phyloP scores from a whole-genome alignment of 1,284 basidiomycete genomes.

The Wolfiporia cocos region DNA sequence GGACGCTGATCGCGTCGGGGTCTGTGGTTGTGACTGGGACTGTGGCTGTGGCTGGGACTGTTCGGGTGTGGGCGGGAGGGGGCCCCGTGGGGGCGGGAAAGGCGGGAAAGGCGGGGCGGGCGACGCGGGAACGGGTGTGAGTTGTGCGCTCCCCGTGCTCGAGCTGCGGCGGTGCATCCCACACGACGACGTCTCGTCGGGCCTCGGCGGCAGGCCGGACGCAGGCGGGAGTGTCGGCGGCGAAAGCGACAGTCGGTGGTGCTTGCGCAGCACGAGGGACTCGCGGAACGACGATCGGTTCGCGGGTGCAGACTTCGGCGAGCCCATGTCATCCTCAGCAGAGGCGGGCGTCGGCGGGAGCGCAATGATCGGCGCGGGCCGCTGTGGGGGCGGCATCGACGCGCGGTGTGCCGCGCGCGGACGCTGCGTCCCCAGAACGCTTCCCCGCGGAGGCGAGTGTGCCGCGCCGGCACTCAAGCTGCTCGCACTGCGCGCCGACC shows the following conservation, averaged over 20 bases:
- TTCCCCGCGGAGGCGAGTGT: too few species aligned
- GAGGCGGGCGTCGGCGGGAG: constrained; percentile 55
- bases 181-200: constrained; percentile 40
- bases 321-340: constrained; percentile 3
- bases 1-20: constrained; percentile 27
- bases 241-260: constrained; percentile 49
- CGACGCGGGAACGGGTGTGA: constrained; percentile 40
- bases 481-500: constrained; percentile 44
- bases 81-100: constrained; percentile 38
- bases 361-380: constrained; percentile 61
- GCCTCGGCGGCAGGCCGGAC: constrained; percentile 48
- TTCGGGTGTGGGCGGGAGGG: constrained; percentile 27
- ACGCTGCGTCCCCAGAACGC: constrained; percentile 16
- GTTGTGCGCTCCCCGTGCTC: constrained; percentile 30
- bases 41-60: constrained; percentile 14
- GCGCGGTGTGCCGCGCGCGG: constrained; percentile 38
- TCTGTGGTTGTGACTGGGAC: constrained; percentile 24
- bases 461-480: constrained; percentile 26
- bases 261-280: constrained; percentile 40
- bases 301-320: constrained; percentile 18
- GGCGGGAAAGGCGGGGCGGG: constrained; percentile 32
- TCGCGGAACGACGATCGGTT: constrained; percentile 44
- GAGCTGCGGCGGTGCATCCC: constrained; percentile 32
- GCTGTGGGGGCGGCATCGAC: constrained; percentile 62
- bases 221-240: constrained; percentile 58